These are phyloP conservation scores for Thuja plicata DNA, from an alignment of 83 land plant genomes.

Conservation along the genomic window DNA sequence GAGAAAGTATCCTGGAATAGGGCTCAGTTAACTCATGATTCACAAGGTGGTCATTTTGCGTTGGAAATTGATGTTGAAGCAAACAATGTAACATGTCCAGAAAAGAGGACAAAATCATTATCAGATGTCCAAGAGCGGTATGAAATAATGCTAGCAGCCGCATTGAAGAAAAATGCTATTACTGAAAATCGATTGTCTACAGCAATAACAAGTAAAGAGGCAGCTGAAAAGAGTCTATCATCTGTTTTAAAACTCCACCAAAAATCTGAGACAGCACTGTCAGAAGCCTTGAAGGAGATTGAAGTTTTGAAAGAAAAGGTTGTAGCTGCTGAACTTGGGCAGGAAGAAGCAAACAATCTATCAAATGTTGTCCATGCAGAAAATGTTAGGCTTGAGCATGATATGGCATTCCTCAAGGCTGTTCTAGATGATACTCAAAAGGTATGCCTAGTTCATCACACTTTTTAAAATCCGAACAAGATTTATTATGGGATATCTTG, in stretches of 20 bases:
- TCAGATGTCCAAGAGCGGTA: conserved; percentile 42
- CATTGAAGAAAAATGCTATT: conserved; percentile 54
- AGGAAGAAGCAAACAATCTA: conserved; percentile 86
- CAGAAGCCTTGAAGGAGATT: conserved; percentile 60
- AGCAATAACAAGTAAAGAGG: conserved; percentile 54
- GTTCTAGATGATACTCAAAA: conserved; percentile 94
- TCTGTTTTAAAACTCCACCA: conserved; percentile 40
- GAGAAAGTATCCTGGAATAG: background rate
- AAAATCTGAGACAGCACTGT: conserved; percentile 62
- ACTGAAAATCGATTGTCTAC: conserved; percentile 61
- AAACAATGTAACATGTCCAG: conserved; percentile 20
- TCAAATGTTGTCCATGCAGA: conserved; percentile 90
- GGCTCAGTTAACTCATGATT: background rate
- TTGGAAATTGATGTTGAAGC: conserved; percentile 30
- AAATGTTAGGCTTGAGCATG: conserved; percentile 93
- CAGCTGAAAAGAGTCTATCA: conserved; percentile 58
- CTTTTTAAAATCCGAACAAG: background rate
- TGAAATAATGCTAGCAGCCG: conserved; percentile 61
- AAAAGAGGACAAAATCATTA: background rate
- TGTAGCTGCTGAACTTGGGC: conserved; percentile 62
- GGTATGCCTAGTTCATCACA: conserved; percentile 32
- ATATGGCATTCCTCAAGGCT: conserved; percentile 92
- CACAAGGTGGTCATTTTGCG: background rate
- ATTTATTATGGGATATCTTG: background rate
- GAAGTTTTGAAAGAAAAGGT: conserved; percentile 70